phyloP scores from a whole-genome alignment of 805 yeast species.

The Cyberlindnera maritima region DNA sequence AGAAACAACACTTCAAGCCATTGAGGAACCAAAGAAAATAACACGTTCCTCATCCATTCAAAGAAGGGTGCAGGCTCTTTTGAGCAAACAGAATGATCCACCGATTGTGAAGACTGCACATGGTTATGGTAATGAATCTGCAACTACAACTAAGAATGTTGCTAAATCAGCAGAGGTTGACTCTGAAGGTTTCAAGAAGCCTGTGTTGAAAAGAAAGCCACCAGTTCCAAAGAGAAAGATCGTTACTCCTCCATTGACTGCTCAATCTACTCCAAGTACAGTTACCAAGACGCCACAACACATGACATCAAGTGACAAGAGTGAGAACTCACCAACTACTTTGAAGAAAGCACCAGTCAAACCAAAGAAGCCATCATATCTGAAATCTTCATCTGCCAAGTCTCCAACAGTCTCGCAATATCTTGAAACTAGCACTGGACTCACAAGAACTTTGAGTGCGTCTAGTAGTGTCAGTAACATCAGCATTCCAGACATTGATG shows the following conservation, averaged over 20 bases:
- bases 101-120: constrained; percentile 60
- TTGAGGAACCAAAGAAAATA: constrained; percentile 7
- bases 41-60: constrained; percentile 27
- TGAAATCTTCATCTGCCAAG: constrained; percentile 36
- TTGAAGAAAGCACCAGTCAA: constrained; percentile 46
- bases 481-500: constrained; percentile 53
- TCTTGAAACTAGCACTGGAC: constrained; percentile 4
- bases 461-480: constrained; percentile 34
- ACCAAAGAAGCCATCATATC: constrained; percentile 60
- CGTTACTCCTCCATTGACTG: constrained; percentile 27
- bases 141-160: constrained; percentile 22
- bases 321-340: constrained; percentile 15
- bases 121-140: constrained; percentile 78
- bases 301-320: constrained; percentile 1
- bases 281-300: constrained; percentile 19
- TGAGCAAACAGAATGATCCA: constrained; percentile 37
- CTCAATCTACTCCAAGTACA: constrained; percentile 29
- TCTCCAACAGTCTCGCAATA: constrained; percentile 6
- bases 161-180: constrained; percentile 22
- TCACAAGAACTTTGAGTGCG: constrained; percentile 13
- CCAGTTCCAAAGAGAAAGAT: constrained; percentile 19
- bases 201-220: constrained; percentile 18
- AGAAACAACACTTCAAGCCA: constrained; percentile 14
- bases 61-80: constrained; percentile 28
- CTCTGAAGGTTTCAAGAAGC: constrained; percentile 29